A percentile compares a stretch with the other conserved stretches of the same genome.
These are phyloP conservation scores for Solidago caesia DNA, from an alignment of 129 eudicot species.

Conservation along the genomic window DNA sequence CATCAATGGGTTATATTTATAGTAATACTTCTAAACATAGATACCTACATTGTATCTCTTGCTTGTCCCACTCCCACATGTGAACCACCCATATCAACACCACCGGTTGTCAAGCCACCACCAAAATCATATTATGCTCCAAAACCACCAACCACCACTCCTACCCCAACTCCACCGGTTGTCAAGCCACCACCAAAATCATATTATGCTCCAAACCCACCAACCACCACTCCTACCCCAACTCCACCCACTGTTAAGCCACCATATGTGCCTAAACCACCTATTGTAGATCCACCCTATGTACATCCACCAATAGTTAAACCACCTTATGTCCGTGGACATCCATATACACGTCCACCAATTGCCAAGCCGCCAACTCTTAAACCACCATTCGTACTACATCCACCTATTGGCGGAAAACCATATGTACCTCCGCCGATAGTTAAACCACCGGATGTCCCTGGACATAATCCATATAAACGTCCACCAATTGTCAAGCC, in stretches of 20 bases:
- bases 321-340: conserved; percentile 19
- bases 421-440: too few relatives aligned
- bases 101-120: conserved; percentile 19
- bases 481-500: conserved; percentile 18
- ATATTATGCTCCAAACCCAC: too few relatives aligned
- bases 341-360: conserved; percentile 14
- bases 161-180: conserved; percentile 12
- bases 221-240: too few relatives aligned
- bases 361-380: conserved; percentile 10
- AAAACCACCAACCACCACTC: conserved; percentile 29
- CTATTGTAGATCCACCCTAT: background rate
- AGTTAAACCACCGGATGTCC: background rate
- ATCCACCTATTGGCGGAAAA: too few relatives aligned
- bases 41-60: conserved; percentile 6
- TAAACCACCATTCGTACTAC: too few relatives aligned
- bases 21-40: conserved; percentile 18
- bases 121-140: conserved; percentile 32
- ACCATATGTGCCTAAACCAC: conserved; percentile 13
- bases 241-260: conserved; percentile 1
- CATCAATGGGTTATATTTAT: conserved; percentile 14
- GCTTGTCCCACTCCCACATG: conserved; percentile 40
- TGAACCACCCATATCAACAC: conserved; percentile 30
- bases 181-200: too few relatives aligned
- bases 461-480: background rate
- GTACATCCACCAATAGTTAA: conserved; percentile 5